Evolutionary conservation across 148 eudicot genomes (phyloP).

Genomic region (Cornus controversa): DNA sequence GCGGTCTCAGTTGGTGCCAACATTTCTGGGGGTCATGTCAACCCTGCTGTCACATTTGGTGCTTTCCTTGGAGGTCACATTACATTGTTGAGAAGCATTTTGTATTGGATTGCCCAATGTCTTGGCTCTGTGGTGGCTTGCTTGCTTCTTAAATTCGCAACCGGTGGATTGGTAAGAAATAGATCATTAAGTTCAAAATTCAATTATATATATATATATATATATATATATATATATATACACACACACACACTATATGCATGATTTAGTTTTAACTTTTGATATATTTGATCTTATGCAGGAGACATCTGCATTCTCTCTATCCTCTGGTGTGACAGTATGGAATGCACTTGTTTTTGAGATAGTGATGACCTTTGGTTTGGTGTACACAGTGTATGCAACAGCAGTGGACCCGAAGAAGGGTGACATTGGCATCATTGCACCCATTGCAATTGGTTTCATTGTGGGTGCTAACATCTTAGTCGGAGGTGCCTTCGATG

Average conservation of each 20-base stretch:
- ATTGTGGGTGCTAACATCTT: conserved; percentile 71
- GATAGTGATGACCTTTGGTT: conserved; percentile 72
- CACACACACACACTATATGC: too few relatives aligned
- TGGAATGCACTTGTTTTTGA: conserved; percentile 65
- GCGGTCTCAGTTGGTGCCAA: conserved; percentile 75
- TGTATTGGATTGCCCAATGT: conserved; percentile 70
- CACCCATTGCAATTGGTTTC: conserved; percentile 64
- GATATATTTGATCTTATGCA: conserved; percentile 6
- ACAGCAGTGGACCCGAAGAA: conserved; percentile 69
- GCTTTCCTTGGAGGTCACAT: conserved; percentile 77
- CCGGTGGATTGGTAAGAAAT: conserved; percentile 59
- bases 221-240: too few relatives aligned
- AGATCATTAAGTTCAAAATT: too few relatives aligned
- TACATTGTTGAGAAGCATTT: conserved; percentile 39
- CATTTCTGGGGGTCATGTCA: conserved; percentile 80
- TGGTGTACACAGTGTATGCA: conserved; percentile 69
- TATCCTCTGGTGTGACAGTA: conserved; percentile 53
- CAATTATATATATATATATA: too few relatives aligned
- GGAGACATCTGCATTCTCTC: conserved; percentile 55
- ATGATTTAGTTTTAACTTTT: too few relatives aligned
- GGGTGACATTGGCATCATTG: conserved; percentile 60
- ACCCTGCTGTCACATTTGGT: conserved; percentile 80
- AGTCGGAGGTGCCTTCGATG: conserved; percentile 68
- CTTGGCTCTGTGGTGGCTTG: conserved; percentile 81
- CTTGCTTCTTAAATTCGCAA: conserved; percentile 64